Evolutionary conservation across 805 yeast species (phyloP).

Genomic region (Kurtzmaniella cleridarum): DNA sequence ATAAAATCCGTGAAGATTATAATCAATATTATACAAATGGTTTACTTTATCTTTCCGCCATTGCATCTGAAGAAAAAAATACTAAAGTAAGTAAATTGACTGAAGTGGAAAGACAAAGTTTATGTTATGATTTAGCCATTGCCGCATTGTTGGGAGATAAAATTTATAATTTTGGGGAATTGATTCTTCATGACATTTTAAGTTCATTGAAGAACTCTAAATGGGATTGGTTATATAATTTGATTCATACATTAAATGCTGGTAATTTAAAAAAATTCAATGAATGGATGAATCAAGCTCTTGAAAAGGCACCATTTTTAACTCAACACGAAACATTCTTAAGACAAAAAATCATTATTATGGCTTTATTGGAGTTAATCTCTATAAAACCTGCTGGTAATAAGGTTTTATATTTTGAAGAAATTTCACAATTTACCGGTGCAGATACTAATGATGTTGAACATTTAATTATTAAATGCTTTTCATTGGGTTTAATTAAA

Average conservation of each 20-base stretch:
- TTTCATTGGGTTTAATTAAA: slow-evolving; percentile 73
- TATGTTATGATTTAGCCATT: slow-evolving; percentile 66
- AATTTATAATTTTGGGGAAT: slow-evolving; percentile 93
- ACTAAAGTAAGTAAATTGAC: slow-evolving; percentile 57
- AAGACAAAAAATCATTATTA: slow-evolving; percentile 85
- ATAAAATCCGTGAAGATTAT: slow-evolving; percentile 71
- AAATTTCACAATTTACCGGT: slow-evolving; percentile 65
- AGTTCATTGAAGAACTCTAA: slow-evolving; percentile 42
- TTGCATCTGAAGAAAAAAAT: slow-evolving; percentile 36
- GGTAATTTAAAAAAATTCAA: slow-evolving; percentile 74
- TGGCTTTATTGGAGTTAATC: slow-evolving; percentile 84
- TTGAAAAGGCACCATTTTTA: slow-evolving; percentile 47
- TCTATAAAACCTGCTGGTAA: slow-evolving; percentile 70
- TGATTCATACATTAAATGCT: slow-evolving; percentile 65
- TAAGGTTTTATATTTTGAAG: slow-evolving; percentile 66
- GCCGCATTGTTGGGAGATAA: slow-evolving; percentile 88
- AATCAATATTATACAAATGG: slow-evolving; percentile 77
- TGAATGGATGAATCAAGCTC: slow-evolving; percentile 35
- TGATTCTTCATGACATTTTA: slow-evolving; percentile 83
- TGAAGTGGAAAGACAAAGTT: slow-evolving; percentile 40
- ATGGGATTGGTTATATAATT: slow-evolving; percentile 65
- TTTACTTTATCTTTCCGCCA: slow-evolving; percentile 75
- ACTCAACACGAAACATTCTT: slow-evolving; percentile 58
- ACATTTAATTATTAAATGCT: slow-evolving; percentile 84
- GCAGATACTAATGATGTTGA: slow-evolving; percentile 74